Evolutionary conservation across 2,329 filamentous ascomycete species (phyloP).

Genomic region (Botrytis sinoallii): DNA sequence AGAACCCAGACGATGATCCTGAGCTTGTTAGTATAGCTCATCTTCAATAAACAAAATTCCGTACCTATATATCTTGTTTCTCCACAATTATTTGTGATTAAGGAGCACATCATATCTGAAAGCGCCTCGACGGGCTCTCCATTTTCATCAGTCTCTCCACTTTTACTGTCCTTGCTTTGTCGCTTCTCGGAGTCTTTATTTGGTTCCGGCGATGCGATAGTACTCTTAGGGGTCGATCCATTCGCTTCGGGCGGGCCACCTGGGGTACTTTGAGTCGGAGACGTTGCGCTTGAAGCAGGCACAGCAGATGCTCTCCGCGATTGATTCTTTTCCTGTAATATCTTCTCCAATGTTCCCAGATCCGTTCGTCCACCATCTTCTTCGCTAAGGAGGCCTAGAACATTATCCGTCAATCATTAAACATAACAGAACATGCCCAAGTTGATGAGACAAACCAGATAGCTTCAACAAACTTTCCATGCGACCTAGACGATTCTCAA

Average conservation of each 20-base stretch:
- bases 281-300: conserved; percentile 33
- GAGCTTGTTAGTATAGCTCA: conserved; percentile 18
- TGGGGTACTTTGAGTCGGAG: conserved; percentile 45
- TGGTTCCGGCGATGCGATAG: conserved; percentile 49
- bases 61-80: conserved; percentile 94
- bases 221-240: conserved; percentile 43
- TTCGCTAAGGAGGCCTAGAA: conserved; percentile 71
- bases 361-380: conserved; percentile 85
- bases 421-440: not conserved
- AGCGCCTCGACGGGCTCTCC: conserved; percentile 78
- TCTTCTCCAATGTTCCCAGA: conserved; percentile 81
- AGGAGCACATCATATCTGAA: conserved; percentile 98
- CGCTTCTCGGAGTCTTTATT: conserved; percentile 30
- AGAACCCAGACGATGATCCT: conserved; percentile 97
- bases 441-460: conserved; percentile 55
- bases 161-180: conserved; percentile 30
- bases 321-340: conserved; percentile 55
- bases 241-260: conserved; percentile 38
- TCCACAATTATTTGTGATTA: conserved; percentile 91
- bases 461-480: conserved; percentile 91
- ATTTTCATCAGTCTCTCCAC: conserved; percentile 44
- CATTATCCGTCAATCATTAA: conserved; percentile 24
- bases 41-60: conserved; percentile 28
- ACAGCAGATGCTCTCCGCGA: conserved; percentile 33
- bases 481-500: conserved; percentile 90